These are phyloP conservation scores for Silene conica DNA, from an alignment of 148 eudicot species.

Conservation along the genomic window DNA sequence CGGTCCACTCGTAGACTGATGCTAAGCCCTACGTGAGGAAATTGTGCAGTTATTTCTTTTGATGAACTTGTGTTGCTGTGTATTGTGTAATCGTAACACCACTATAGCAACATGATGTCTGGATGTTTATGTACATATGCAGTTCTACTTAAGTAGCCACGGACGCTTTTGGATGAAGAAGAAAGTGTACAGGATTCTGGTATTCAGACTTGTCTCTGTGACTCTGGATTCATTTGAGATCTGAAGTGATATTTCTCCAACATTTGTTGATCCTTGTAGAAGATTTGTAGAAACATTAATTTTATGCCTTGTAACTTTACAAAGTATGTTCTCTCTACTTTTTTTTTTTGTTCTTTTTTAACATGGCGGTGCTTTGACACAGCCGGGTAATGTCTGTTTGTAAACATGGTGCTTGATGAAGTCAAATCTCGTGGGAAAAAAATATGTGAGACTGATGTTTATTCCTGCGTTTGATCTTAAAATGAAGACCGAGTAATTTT, in stretches of 20 bases:
- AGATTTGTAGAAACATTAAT: not conserved
- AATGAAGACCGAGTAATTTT: too few species aligned
- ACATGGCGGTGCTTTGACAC: not conserved
- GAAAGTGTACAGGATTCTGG: slow-evolving; percentile 4
- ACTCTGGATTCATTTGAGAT: not conserved
- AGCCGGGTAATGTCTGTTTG: not conserved
- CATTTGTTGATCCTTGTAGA: not conserved
- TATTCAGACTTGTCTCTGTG: not conserved
- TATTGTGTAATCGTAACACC: not conserved
- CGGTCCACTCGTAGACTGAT: too few species aligned
- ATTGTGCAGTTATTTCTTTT: too few species aligned
- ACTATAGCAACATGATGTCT: not conserved
- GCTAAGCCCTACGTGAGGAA: too few species aligned
- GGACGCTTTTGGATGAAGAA: not conserved
- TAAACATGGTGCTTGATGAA: too few species aligned
- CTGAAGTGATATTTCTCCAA: slow-evolving; percentile 5
- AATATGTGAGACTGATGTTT: too few species aligned
- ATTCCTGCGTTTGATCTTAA: too few species aligned
- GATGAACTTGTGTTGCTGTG: not conserved
- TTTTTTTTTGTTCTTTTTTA: not conserved
- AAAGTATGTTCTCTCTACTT: not conserved
- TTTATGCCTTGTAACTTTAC: not conserved
- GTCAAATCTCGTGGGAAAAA: too few species aligned
- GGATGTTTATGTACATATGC: not conserved
- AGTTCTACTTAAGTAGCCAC: too few species aligned